phyloP scores from a whole-genome alignment of 2,329 filamentous ascomycete genomes.

The Neonectria neomacrospora region DNA sequence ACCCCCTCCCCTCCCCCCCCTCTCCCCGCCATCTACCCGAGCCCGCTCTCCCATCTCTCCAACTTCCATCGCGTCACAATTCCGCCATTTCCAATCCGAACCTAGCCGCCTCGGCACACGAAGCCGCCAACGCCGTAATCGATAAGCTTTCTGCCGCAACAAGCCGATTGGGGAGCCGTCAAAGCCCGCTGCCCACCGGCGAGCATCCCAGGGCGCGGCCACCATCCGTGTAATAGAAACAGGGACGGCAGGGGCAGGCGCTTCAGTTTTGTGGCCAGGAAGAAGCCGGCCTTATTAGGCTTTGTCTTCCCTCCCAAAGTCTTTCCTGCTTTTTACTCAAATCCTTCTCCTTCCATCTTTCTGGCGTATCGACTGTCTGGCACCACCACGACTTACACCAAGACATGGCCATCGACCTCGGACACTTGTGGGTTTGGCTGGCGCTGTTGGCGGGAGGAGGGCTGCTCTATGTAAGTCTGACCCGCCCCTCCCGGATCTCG shows the following conservation, averaged over 20 bases:
- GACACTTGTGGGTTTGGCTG: conserved; percentile 55
- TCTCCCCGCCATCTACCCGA: conserved; percentile 21
- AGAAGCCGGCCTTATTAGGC: not conserved
- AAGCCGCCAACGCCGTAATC: conserved; percentile 32
- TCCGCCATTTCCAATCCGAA: conserved; percentile 48
- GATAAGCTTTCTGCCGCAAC: conserved; percentile 44
- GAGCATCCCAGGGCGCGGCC: not conserved
- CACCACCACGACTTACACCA: conserved; percentile 17
- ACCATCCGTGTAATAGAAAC: not conserved
- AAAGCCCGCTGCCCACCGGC: conserved; percentile 29
- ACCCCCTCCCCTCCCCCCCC: conserved; percentile 6
- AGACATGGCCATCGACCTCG: conserved; percentile 45
- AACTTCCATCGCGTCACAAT: conserved; percentile 32
- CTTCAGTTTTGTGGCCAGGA: not conserved
- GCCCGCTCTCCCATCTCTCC: conserved; percentile 3
- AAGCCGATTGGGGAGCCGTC: conserved; percentile 43
- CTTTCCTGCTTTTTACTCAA: not conserved
- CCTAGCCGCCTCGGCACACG: conserved; percentile 41
- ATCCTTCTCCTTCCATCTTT: not conserved
- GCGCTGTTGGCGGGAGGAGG: conserved; percentile 50
- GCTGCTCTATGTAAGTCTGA: conserved; percentile 55
- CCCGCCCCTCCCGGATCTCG: not conserved
- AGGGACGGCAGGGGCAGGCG: not conserved
- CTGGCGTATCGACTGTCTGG: not conserved
- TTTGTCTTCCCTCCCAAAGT: not conserved